Conservation (phyloP, 805 yeast genomes). For the Ogataea ganodermae region DNA sequence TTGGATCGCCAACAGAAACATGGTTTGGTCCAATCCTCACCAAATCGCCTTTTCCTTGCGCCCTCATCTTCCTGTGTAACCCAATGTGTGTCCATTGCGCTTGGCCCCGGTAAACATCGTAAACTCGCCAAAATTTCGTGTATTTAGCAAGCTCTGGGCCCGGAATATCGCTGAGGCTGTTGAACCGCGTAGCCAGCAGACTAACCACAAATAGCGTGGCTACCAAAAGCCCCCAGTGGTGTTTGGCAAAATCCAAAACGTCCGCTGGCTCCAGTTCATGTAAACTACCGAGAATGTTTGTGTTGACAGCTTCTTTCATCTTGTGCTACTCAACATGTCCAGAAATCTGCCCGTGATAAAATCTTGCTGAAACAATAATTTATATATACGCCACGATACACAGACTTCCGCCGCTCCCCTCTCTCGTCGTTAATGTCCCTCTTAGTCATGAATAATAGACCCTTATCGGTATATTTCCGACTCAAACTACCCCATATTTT, state of each 20-base stretch:
- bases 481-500: neutral
- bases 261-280: conserved; percentile 6
- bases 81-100: conserved; percentile 17
- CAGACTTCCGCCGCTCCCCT: too few species aligned
- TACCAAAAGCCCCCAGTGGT: conserved; percentile 13
- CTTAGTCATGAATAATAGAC: neutral
- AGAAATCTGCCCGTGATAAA: too few species aligned
- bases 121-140: conserved; percentile 18
- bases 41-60: conserved; percentile 13
- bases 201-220: conserved; percentile 9
- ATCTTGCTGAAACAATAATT: too few species aligned
- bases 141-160: conserved; percentile 18
- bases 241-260: neutral
- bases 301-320: conserved; percentile 6
- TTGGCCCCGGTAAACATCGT: conserved; percentile 15
- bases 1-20: conserved; percentile 17
- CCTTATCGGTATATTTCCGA: neutral
- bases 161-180: conserved; percentile 13
- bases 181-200: conserved; percentile 15
- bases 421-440: neutral
- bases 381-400: too few species aligned
- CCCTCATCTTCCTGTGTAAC: conserved; percentile 13
- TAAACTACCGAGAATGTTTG: conserved; percentile 6
- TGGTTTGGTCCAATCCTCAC: conserved; percentile 20
- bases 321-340: too few species aligned